These are phyloP conservation scores for Millerozyma miso DNA, from an alignment of 805 yeast species.

Conservation along the genomic window DNA sequence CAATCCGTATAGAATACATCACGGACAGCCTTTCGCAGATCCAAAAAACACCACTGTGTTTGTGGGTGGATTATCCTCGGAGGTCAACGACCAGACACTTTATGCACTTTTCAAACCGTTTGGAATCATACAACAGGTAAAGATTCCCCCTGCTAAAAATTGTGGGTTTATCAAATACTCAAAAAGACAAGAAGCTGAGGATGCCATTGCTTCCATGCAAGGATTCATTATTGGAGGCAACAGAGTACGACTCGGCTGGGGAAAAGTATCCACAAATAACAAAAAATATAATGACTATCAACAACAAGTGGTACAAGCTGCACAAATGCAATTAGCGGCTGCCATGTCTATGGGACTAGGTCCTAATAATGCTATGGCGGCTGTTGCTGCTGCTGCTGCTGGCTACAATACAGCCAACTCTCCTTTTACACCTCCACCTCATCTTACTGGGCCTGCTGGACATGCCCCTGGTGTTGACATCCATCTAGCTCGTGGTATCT, in stretches of 20 bases:
- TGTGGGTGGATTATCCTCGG: conserved; percentile 69
- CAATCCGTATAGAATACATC: conserved; percentile 4
- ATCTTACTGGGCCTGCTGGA: conserved; percentile 8
- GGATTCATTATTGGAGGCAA: conserved; percentile 85
- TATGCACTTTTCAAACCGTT: conserved; percentile 64
- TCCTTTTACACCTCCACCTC: conserved; percentile 7
- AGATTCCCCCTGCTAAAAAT: conserved; percentile 75
- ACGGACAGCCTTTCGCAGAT: conserved; percentile 37
- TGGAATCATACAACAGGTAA: conserved; percentile 66
- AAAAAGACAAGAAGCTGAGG: conserved; percentile 76
- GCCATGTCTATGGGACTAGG: conserved; percentile 38
- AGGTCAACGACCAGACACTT: conserved; percentile 58
- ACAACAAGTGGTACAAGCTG: conserved; percentile 28
- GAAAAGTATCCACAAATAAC: conserved; percentile 45
- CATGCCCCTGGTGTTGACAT: conserved; percentile 4
- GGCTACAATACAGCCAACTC: conserved; percentile 14
- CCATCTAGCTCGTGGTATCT: conserved; percentile 8
- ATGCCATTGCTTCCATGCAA: conserved; percentile 82
- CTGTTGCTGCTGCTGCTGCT: conserved; percentile 23
- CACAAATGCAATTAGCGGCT: conserved; percentile 35
- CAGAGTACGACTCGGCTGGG: conserved; percentile 84
- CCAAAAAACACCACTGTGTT: conserved; percentile 73
- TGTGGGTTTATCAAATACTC: conserved; percentile 88
- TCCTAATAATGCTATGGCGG: conserved; percentile 29
- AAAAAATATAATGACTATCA: conserved; percentile 31